Conservation (phyloP, 257 asterid genomes). For the Ehretia macrophylla region DNA sequence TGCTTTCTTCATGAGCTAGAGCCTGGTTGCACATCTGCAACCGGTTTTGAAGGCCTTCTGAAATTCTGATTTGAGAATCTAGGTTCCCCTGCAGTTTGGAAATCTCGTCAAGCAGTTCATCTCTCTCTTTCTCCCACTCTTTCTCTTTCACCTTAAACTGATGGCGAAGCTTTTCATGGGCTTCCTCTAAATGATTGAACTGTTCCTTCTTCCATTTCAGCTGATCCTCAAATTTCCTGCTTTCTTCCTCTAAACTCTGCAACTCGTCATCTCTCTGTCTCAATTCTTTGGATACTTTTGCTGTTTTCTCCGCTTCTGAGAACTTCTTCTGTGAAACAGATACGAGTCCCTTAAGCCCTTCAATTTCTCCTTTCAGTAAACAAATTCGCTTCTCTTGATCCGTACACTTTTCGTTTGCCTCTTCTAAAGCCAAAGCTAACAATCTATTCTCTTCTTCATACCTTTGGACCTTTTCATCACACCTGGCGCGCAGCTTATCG, state of each 20-base stretch:
- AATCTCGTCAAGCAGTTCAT: slow-evolving; percentile 50
- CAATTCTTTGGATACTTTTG: slow-evolving; percentile 25
- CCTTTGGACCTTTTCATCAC: slow-evolving; percentile 41
- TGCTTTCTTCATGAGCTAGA: slow-evolving; percentile 78
- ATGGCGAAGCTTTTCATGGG: slow-evolving; percentile 57
- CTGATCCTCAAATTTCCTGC: slow-evolving; percentile 52
- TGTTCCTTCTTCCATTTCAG: slow-evolving; percentile 93
- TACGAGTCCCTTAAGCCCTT: slow-evolving; percentile 41
- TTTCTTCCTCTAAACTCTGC: slow-evolving; percentile 54
- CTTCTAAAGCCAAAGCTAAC: slow-evolving; percentile 60
- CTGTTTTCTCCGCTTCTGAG: slow-evolving; percentile 28
- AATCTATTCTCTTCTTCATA: slow-evolving; percentile 56
- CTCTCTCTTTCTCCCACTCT: slow-evolving; percentile 81
- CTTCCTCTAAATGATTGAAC: slow-evolving; percentile 74
- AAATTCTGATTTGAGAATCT: slow-evolving; percentile 73
- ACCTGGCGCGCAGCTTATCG: slow-evolving; percentile 59
- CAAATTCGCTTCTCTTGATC: slow-evolving; percentile 50
- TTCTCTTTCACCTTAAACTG: slow-evolving; percentile 49
- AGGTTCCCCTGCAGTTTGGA: slow-evolving; percentile 46
- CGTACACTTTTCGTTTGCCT: slow-evolving; percentile 44
- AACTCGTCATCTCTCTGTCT: slow-evolving; percentile 50
- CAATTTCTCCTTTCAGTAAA: slow-evolving; percentile 51
- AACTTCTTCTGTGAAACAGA: slow-evolving; percentile 35
- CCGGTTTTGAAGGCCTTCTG: slow-evolving; percentile 52
- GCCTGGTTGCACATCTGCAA: slow-evolving; percentile 76